Base-by-base conservation (phyloP, 441 rosid species). In the California macrophylla region DNA sequence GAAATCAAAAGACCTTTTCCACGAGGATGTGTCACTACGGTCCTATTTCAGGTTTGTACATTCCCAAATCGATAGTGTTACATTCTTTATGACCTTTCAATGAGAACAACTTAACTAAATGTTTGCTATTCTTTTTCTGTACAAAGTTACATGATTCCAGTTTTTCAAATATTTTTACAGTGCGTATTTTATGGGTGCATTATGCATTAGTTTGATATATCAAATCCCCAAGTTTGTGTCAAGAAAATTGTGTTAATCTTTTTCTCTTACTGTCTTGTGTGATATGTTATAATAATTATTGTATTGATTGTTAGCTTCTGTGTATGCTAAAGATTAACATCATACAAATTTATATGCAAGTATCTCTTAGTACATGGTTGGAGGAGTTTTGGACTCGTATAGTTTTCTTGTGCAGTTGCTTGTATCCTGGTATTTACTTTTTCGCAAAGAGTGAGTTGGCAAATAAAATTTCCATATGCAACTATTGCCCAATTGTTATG, bases 11-110 rank as follows among this genome's bases (percentile, higher is more conserved):
- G 82, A 82, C 64, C 87, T 92, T 78, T 85, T 82, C 72, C 76
- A 77, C 71, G 94, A 86, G 79, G 88, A 90, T 80, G 65, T 90
- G 68, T 83, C 86, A 18, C 66, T 86, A 65, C 85, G 86, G 64
- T 85, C 91, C 69, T 90, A 89, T 78, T 85, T 87, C 92, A 94
- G 97, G 99, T 94, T 58, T 24, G 64, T 58, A 2, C 64, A 58
- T 2, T 9, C 28, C 23, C 63, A 56, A 56, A 56, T 56, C n/a
- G n/a, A n/a, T n/a, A n/a, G n/a, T 47, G 56, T 47, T 16, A 47
- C 23, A 47, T 18, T 8, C 23, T 47, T 47, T 15, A n/a, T 15
- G 56, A 47, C 7, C 21, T 47, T 21, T 47, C 56, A 47, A 47
- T 21, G 18, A 4, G 18, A n/a, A 47, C 18, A 47, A 13, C 5